These are phyloP conservation scores for Hansenula lynferdii DNA, from an alignment of 1,139 yeast genomes.

Conservation along the genomic window DNA sequence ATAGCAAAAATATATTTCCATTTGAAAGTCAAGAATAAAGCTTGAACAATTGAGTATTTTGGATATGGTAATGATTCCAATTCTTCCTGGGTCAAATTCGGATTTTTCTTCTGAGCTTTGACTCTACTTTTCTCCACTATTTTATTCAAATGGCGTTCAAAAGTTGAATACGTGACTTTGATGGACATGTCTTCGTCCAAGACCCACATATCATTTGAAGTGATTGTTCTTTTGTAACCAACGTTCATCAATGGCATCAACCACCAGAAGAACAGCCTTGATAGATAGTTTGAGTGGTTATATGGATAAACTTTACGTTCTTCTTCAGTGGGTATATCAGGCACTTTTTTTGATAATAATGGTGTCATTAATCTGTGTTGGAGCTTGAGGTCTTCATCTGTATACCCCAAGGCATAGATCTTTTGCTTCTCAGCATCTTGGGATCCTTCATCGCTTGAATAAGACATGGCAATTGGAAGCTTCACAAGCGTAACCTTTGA, in stretches of 20 bases:
- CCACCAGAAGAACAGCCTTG: constrained; percentile 51
- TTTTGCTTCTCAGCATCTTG: background rate
- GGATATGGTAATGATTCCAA: constrained; percentile 33
- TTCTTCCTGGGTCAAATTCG: constrained; percentile 28
- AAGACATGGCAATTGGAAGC: background rate
- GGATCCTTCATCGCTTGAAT: background rate
- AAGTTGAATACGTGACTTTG: constrained; percentile 37
- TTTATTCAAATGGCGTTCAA: constrained; percentile 33
- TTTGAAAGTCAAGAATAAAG: constrained; percentile 54
- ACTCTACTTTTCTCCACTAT: constrained; percentile 32
- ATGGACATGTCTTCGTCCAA: constrained; percentile 50
- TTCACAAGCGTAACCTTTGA: no score
- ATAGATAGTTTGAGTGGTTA: constrained; percentile 29
- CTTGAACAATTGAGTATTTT: constrained; percentile 33
- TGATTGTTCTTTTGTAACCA: constrained; percentile 66
- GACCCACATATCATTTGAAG: constrained; percentile 55
- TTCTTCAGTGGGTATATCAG: constrained; percentile 48
- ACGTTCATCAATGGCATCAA: constrained; percentile 48
- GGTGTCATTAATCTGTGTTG: constrained; percentile 36
- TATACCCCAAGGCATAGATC: background rate
- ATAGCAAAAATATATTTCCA: constrained; percentile 43
- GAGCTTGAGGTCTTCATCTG: constrained; percentile 15
- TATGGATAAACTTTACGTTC: constrained; percentile 45
- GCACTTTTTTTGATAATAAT: constrained; percentile 36
- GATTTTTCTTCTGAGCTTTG: constrained; percentile 22